These are phyloP conservation scores for Ophiostoma australiae DNA, from an alignment of 2,329 filamentous ascomycete genomes.

Conservation along the genomic window DNA sequence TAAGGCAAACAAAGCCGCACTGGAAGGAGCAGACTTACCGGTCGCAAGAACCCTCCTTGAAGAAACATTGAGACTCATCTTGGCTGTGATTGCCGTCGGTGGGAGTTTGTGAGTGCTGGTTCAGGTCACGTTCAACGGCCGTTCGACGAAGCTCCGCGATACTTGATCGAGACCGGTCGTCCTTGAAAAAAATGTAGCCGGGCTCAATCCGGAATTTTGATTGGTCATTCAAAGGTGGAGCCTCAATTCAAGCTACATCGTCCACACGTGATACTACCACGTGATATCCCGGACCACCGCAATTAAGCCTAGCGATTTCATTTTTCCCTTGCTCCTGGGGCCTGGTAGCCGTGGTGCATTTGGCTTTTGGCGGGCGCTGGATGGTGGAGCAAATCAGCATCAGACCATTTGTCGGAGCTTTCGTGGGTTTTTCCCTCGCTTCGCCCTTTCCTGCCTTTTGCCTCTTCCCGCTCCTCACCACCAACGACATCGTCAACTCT, in stretches of 20 bases:
- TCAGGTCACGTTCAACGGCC: not conserved
- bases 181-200: conserved; percentile 20
- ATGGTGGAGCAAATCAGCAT: conserved; percentile 28
- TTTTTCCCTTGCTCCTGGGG: conserved; percentile 13
- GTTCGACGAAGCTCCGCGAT: conserved; percentile 11
- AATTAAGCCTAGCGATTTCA: conserved; percentile 16
- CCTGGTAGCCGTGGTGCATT: not conserved
- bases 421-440: conserved; percentile 26
- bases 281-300: conserved; percentile 26
- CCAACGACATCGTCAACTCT: conserved; percentile 13
- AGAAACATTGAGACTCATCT: conserved; percentile 63
- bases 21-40: conserved; percentile 45
- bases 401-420: conserved; percentile 28
- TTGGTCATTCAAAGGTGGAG: not conserved
- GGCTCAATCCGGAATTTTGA: not conserved
- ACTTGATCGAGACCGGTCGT: not conserved
- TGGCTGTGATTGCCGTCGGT: conserved; percentile 28
- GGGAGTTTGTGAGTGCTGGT: not conserved
- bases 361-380: conserved; percentile 15
- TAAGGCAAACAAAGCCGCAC: not conserved
- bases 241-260: not conserved
- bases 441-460: conserved; percentile 17
- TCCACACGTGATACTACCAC: conserved; percentile 8
- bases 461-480: conserved; percentile 16
- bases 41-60: conserved; percentile 55